Evolutionary conservation across 306 rosid species (phyloP).

Genomic region (Cucurbita pepo): DNA sequence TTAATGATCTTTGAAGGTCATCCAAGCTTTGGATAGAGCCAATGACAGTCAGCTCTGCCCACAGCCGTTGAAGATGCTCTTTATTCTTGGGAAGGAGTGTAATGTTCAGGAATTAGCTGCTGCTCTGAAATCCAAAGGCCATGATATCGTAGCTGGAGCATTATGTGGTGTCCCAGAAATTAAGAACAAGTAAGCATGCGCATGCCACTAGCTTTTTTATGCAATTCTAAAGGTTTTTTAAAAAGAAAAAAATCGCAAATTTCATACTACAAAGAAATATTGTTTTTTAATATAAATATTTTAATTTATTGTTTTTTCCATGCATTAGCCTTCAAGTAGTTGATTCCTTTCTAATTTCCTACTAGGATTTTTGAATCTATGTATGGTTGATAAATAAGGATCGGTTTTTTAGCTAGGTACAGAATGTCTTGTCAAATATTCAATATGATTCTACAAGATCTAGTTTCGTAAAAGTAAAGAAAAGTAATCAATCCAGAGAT

Average conservation of each 20-base stretch:
- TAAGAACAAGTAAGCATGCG: slow-evolving; percentile 27
- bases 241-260: too few species aligned
- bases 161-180: slow-evolving; percentile 8
- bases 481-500: too few species aligned
- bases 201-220: background rate
- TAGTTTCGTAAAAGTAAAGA: too few species aligned
- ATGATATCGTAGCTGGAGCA: slow-evolving; percentile 15
- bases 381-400: background rate
- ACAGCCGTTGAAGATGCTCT: slow-evolving; percentile 25
- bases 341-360: background rate
- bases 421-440: too few species aligned
- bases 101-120: slow-evolving; percentile 22
- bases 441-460: too few species aligned
- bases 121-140: slow-evolving; percentile 32
- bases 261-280: too few species aligned
- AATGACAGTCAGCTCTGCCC: slow-evolving; percentile 6
- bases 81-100: slow-evolving; percentile 28
- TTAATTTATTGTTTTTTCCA: too few species aligned
- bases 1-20: slow-evolving; percentile 27
- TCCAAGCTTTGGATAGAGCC: slow-evolving; percentile 23
- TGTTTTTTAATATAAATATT: too few species aligned
- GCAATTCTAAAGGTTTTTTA: background rate
- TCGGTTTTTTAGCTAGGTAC: too few species aligned
- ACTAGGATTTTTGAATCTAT: background rate
- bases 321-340: background rate